phyloP scores from a whole-genome alignment of 257 asterid genomes.

The Linaria vulgaris region DNA sequence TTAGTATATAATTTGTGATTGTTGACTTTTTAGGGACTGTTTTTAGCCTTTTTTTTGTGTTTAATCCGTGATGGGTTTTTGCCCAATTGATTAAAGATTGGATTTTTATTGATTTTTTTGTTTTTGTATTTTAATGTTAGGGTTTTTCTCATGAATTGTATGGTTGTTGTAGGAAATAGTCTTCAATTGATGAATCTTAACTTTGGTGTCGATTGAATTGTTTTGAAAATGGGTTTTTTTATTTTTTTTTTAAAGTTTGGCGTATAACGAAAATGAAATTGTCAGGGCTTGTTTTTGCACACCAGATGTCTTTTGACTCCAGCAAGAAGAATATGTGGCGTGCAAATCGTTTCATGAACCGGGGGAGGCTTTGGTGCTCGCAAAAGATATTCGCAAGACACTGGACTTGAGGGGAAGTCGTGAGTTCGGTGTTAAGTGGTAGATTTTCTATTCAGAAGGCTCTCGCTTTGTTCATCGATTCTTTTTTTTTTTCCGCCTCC shows the following conservation, averaged over 20 bases:
- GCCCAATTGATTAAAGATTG: background rate
- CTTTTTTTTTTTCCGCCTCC: constrained; percentile 4
- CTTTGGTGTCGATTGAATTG: constrained; percentile 18
- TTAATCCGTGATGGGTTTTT: background rate
- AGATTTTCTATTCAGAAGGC: constrained; percentile 4
- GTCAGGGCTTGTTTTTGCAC: constrained; percentile 61
- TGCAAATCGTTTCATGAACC: constrained; percentile 68
- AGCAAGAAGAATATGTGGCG: constrained; percentile 64
- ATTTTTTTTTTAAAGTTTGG: constrained; percentile 26
- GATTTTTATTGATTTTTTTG: background rate
- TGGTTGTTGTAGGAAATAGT: no score
- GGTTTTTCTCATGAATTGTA: no score
- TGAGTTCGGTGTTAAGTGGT: constrained; percentile 10
- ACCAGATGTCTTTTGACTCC: constrained; percentile 94
- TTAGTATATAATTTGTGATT: background rate
- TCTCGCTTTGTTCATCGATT: no score
- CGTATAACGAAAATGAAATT: constrained; percentile 38
- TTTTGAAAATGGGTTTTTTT: constrained; percentile 23
- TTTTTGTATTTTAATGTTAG: no score
- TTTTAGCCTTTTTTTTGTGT: background rate
- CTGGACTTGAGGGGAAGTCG: constrained; percentile 71
- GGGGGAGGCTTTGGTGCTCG: constrained; percentile 70
- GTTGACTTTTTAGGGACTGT: background rate
- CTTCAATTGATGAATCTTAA: no score
- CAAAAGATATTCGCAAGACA: constrained; percentile 59